Percentiles rank a stretch among this genome's conserved stretches.
Evolutionary conservation across 2,329 filamentous ascomycete species (phyloP).

Genomic region (Penicillium sp.): DNA sequence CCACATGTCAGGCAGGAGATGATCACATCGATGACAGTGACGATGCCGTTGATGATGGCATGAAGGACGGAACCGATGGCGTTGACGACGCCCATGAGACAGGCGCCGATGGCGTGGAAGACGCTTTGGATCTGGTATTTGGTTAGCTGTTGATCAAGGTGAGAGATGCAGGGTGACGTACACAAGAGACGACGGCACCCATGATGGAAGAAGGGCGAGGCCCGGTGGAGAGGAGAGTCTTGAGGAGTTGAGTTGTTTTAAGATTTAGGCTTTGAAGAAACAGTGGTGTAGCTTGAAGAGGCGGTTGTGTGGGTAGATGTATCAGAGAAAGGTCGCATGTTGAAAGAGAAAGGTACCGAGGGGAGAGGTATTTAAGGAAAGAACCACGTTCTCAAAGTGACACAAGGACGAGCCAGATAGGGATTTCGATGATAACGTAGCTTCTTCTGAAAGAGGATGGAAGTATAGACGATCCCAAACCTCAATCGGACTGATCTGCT

Average conservation of each 20-base stretch:
- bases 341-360: background rate
- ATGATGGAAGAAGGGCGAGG: slow-evolving; percentile 48
- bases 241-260: background rate
- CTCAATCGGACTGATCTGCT: background rate
- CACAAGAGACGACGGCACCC: slow-evolving; percentile 80
- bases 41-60: slow-evolving; percentile 64
- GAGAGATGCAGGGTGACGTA: slow-evolving; percentile 49
- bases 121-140: slow-evolving; percentile 52
- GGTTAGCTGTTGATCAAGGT: slow-evolving; percentile 19
- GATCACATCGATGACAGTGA: slow-evolving; percentile 61
- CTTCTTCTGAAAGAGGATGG: background rate
- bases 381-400: background rate
- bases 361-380: background rate
- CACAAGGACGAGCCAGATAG: background rate
- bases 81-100: slow-evolving; percentile 64
- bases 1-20: slow-evolving; percentile 59
- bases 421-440: background rate
- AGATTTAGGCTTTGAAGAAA: slow-evolving; percentile 15
- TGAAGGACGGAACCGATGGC: slow-evolving; percentile 61
- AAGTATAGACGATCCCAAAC: background rate
- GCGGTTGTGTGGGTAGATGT: slow-evolving; percentile 26
- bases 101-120: slow-evolving; percentile 60
- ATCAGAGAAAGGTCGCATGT: slow-evolving; percentile 30
- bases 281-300: slow-evolving; percentile 25
- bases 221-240: background rate